phyloP scores from a whole-genome alignment of 2,329 filamentous ascomycete genomes.

The Parastagonospora nodorum region DNA sequence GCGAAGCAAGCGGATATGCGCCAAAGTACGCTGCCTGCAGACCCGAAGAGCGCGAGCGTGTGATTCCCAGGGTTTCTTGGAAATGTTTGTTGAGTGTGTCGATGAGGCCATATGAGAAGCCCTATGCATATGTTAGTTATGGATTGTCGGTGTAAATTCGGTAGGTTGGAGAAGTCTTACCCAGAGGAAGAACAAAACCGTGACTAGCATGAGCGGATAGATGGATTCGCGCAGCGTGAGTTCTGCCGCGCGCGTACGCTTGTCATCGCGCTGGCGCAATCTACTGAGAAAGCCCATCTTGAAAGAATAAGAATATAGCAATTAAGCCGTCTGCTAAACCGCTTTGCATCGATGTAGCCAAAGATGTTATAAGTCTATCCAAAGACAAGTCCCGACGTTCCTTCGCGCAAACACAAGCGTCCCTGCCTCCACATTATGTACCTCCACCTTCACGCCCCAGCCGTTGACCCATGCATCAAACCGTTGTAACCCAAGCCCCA shows the following conservation, averaged over 20 bases:
- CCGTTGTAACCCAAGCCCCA: constrained; percentile 19
- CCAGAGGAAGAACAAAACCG: constrained; percentile 69
- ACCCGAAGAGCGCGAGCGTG: constrained; percentile 50
- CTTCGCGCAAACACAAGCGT: too few species aligned
- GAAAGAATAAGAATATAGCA: neutral
- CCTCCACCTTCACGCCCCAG: too few species aligned
- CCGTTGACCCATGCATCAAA: neutral
- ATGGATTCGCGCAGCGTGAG: constrained; percentile 70
- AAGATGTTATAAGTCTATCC: too few species aligned
- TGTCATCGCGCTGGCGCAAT: constrained; percentile 43
- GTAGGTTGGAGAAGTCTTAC: constrained; percentile 34
- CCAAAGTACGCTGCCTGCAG: constrained; percentile 58
- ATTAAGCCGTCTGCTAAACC: too few species aligned
- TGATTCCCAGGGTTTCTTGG: constrained; percentile 52
- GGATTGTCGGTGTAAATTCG: neutral
- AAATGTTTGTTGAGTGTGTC: constrained; percentile 60
- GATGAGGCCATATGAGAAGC: constrained; percentile 62
- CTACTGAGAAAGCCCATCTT: constrained; percentile 40
- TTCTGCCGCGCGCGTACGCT: constrained; percentile 62
- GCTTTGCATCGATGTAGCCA: too few species aligned
- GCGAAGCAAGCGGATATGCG: constrained; percentile 55
- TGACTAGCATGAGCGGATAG: constrained; percentile 69
- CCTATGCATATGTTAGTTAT: constrained; percentile 28
- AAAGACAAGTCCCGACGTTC: too few species aligned
- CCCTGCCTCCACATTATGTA: too few species aligned